A percentile compares a stretch with the other conserved stretches of the same genome.
These are phyloP conservation scores for Termitomyces sp. DNA, from an alignment of 768 basidiomycete species.

Conservation along the genomic window DNA sequence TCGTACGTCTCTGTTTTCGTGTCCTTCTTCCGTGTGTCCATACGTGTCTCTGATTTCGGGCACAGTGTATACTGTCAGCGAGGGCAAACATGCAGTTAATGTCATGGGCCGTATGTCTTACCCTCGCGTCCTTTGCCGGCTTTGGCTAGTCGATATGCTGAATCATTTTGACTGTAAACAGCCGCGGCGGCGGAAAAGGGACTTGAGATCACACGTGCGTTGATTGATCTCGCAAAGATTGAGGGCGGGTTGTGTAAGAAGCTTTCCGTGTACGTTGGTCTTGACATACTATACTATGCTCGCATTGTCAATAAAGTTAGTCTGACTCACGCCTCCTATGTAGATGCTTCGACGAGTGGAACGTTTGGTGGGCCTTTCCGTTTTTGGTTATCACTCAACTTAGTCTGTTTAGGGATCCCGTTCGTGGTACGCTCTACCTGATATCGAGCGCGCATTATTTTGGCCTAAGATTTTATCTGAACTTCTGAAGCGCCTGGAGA, in stretches of 20 bases:
- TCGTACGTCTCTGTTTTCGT: conserved; percentile 15
- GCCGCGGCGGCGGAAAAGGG: conserved; percentile 48
- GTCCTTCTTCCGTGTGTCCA: neutral
- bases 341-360: conserved; percentile 53
- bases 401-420: conserved; percentile 28
- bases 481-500: conserved; percentile 33
- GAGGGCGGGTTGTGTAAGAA: conserved; percentile 29
- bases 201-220: conserved; percentile 42
- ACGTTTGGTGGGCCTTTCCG: conserved; percentile 35
- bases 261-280: conserved; percentile 29
- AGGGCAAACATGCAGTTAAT: conserved; percentile 43
- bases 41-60: neutral
- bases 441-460: neutral
- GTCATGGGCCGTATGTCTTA: conserved; percentile 41
- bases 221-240: conserved; percentile 47
- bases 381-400: neutral
- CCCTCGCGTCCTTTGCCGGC: neutral
- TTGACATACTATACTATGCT: neutral
- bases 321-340: neutral
- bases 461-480: neutral
- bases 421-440: conserved; percentile 25
- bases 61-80: conserved; percentile 34
- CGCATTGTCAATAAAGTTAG: neutral
- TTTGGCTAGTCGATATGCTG: neutral
- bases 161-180: conserved; percentile 7